phyloP scores from a whole-genome alignment of 1,284 basidiomycete genomes.

The Trichosporon sp. region DNA sequence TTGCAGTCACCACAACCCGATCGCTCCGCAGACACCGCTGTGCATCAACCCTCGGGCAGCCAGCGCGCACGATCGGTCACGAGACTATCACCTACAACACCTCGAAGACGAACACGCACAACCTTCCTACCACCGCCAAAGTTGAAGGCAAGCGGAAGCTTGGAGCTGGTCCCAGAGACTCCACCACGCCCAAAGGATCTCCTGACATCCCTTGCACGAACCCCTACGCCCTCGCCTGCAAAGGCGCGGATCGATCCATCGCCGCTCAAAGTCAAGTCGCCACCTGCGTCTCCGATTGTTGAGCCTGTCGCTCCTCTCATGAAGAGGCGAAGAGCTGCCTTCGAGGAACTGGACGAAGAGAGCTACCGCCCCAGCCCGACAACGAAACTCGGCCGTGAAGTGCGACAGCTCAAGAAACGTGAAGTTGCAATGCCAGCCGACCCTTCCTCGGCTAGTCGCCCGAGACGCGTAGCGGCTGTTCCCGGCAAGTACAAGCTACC shows the following conservation, averaged over 20 bases:
- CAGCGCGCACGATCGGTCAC: neutral
- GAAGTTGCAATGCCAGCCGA: neutral
- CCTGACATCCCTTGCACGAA: neutral
- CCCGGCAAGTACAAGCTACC: slow-evolving; percentile 22
- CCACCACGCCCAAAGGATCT: neutral
- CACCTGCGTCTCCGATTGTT: neutral
- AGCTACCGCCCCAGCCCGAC: slow-evolving; percentile 11
- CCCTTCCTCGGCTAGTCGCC: neutral
- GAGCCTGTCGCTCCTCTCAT: neutral
- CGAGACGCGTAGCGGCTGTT: neutral
- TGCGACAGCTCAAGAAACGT: neutral
- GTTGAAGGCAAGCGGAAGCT: neutral
- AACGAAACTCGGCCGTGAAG: neutral
- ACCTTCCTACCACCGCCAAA: neutral
- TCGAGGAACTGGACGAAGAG: slow-evolving; percentile 9
- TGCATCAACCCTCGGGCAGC: neutral
- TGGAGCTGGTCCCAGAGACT: neutral
- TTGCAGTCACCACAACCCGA: neutral
- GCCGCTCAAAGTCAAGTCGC: neutral
- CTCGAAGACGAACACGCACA: neutral
- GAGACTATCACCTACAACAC: neutral
- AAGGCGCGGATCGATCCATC: neutral
- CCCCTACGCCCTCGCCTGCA: neutral
- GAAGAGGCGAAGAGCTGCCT: neutral
- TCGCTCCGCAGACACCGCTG: neutral